Evolutionary conservation across 2,329 filamentous ascomycete species (phyloP).

Genomic region (Aspergillus ruber): DNA sequence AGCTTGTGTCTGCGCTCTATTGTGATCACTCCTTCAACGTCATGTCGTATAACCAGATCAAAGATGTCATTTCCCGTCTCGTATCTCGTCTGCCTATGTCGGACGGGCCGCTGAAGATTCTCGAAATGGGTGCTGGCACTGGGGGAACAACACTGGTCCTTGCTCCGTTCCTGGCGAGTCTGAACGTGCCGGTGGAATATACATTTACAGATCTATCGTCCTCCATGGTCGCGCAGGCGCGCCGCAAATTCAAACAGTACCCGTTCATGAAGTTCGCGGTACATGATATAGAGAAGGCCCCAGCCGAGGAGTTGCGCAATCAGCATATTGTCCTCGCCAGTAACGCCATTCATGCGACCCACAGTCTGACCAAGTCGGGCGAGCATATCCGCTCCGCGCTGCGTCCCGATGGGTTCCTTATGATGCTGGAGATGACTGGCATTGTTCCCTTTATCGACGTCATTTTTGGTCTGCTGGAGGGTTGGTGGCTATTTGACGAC

Average conservation of each 20-base stretch:
- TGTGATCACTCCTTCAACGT: constrained; percentile 18
- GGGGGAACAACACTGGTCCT: constrained; percentile 28
- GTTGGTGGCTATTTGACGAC: constrained; percentile 37
- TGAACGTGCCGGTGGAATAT: constrained; percentile 29
- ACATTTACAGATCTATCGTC: constrained; percentile 36
- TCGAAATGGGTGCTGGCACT: constrained; percentile 41
- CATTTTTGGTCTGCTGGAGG: constrained; percentile 30
- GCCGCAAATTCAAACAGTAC: constrained; percentile 24
- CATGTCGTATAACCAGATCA: too few species aligned
- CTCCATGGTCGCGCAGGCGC: constrained; percentile 29
- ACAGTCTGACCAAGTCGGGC: constrained; percentile 19
- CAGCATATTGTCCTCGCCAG: constrained; percentile 31
- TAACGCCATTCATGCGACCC: constrained; percentile 33
- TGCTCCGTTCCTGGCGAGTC: constrained; percentile 15
- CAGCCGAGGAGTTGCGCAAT: constrained; percentile 10
- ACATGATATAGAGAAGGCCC: constrained; percentile 26
- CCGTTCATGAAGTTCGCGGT: constrained; percentile 18
- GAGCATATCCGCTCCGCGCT: constrained; percentile 20
- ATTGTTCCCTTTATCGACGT: constrained; percentile 26
- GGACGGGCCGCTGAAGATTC: constrained; percentile 25
- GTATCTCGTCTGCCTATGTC: constrained; percentile 8
- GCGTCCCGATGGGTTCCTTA: constrained; percentile 23
- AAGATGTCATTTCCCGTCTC: not conserved
- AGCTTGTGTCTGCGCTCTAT: constrained; percentile 33
- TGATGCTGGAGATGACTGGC: constrained; percentile 29